A percentile compares a stretch with the other conserved stretches of the same genome.
Conservation (phyloP, 441 rosid species). For the Breynia disticha region DNA sequence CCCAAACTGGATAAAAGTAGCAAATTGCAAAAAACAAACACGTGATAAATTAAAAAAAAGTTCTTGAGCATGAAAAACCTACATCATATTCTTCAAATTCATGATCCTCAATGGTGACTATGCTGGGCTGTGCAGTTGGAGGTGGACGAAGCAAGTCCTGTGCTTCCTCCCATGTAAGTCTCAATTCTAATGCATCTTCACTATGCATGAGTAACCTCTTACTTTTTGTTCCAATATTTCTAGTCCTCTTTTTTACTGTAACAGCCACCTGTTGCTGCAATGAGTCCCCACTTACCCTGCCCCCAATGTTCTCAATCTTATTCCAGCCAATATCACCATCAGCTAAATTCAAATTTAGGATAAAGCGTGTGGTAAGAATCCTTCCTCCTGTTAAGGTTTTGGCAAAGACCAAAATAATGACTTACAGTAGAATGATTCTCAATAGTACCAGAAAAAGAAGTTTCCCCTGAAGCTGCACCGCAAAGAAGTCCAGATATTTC, state of each 20-base stretch:
- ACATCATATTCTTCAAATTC: constrained; percentile 94
- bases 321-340: constrained; percentile 34
- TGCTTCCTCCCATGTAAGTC: constrained; percentile 93
- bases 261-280: constrained; percentile 20
- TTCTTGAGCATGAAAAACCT: constrained; percentile 15
- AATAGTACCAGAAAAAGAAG: constrained; percentile 42
- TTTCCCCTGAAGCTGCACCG: constrained; percentile 40
- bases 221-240: constrained; percentile 69
- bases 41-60: constrained; percentile 2
- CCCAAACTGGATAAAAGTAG: neutral
- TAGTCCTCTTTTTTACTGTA: constrained; percentile 56
- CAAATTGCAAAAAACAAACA: neutral
- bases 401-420: constrained; percentile 35
- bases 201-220: constrained; percentile 67
- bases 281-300: constrained; percentile 28
- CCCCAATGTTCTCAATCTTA: constrained; percentile 37
- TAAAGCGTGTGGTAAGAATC: constrained; percentile 27
- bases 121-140: constrained; percentile 44
- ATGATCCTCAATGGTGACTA: constrained; percentile 60
- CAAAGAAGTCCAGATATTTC: constrained; percentile 31
- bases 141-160: constrained; percentile 88
- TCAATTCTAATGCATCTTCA: constrained; percentile 70
- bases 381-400: constrained; percentile 30
- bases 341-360: constrained; percentile 34
- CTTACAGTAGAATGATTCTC: constrained; percentile 34